These are phyloP conservation scores for Euryodendron excelsum DNA, from an alignment of 148 eudicot species.

Conservation along the genomic window DNA sequence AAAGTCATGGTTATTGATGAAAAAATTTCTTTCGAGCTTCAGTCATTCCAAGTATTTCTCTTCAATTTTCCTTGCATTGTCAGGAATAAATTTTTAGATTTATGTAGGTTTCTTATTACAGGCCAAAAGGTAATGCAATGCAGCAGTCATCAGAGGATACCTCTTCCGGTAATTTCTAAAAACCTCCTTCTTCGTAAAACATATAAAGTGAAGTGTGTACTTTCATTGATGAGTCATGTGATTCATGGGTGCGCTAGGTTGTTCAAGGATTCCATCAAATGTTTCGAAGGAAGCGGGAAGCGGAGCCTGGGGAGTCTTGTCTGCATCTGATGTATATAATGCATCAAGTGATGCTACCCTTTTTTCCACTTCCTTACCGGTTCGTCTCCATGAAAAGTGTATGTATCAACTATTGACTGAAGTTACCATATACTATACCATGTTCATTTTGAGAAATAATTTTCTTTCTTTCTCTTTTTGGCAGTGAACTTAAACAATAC, in stretches of 20 bases:
- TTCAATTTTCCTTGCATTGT: not conserved
- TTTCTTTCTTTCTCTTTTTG: slow-evolving; percentile 20
- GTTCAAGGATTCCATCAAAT: slow-evolving; percentile 33
- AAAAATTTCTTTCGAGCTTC: not conserved
- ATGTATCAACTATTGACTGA: slow-evolving; percentile 21
- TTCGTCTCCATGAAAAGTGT: slow-evolving; percentile 73
- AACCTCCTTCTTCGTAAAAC: not conserved
- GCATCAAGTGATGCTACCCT: slow-evolving; percentile 56
- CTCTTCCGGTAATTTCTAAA: slow-evolving; percentile 16
- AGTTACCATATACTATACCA: not conserved
- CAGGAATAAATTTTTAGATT: not conserved
- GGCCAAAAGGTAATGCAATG: slow-evolving; percentile 22
- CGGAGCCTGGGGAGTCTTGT: slow-evolving; percentile 39
- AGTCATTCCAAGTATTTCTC: not conserved
- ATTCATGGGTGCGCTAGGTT: slow-evolving; percentile 30
- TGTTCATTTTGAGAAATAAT: not conserved
- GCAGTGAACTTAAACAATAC: slow-evolving; percentile 49
- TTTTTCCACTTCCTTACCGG: slow-evolving; percentile 86
- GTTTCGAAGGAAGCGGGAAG: slow-evolving; percentile 39
- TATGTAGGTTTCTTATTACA: not conserved
- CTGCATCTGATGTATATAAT: slow-evolving; percentile 35
- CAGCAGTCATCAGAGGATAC: slow-evolving; percentile 17
- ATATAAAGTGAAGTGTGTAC: not conserved
- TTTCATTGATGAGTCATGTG: slow-evolving; percentile 13
- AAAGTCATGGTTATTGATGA: not conserved